Evolutionary conservation across 805 yeast species (phyloP).

Genomic region (Priceomyces medius): DNA sequence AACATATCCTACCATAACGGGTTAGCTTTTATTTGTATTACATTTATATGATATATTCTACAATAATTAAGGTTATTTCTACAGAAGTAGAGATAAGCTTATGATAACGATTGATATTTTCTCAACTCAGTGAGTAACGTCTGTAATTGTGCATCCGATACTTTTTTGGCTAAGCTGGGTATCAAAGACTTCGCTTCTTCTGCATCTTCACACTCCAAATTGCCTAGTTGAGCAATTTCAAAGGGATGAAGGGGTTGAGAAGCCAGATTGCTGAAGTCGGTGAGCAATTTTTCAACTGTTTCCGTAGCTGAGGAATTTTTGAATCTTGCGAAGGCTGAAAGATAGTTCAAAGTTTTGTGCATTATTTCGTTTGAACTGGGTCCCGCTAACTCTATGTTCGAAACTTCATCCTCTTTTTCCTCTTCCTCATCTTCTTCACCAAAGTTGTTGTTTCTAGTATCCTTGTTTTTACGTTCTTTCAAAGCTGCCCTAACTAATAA

Average conservation of each 20-base stretch:
- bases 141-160: slow-evolving; percentile 83
- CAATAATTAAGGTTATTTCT: not conserved
- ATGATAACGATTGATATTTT: slow-evolving; percentile 46
- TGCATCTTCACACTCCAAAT: slow-evolving; percentile 91
- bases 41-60: not conserved
- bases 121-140: slow-evolving; percentile 84
- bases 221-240: slow-evolving; percentile 89
- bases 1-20: not conserved
- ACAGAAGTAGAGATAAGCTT: no score
- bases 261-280: slow-evolving; percentile 58
- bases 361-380: slow-evolving; percentile 84
- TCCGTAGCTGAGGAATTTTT: slow-evolving; percentile 89
- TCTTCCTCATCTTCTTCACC: slow-evolving; percentile 37
- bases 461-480: slow-evolving; percentile 52
- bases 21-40: not conserved
- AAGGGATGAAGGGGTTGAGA: slow-evolving; percentile 77
- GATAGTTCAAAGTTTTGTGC: slow-evolving; percentile 86
- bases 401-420: slow-evolving; percentile 44
- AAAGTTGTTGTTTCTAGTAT: slow-evolving; percentile 17
- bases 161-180: slow-evolving; percentile 81
- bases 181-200: slow-evolving; percentile 95
- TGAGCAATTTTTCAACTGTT: slow-evolving; percentile 85
- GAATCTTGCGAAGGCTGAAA: slow-evolving; percentile 83
- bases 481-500: slow-evolving; percentile 87
- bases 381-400: slow-evolving; percentile 51